Conservation (phyloP, 305 asterid species). For the Fraxinus baroniana region DNA sequence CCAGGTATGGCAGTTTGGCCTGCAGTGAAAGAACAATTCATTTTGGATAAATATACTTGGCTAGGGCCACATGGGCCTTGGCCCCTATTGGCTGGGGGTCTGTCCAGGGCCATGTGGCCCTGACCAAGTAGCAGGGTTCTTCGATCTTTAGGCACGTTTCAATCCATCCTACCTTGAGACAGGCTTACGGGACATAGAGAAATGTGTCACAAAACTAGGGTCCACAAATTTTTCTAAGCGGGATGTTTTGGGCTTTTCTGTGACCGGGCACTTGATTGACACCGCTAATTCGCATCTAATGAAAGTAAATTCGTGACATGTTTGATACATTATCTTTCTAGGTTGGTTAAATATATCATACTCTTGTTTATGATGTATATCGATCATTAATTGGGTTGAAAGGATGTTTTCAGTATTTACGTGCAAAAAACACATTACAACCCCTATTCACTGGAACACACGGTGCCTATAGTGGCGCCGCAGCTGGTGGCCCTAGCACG, state of each 20-base stretch:
- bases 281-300: neutral
- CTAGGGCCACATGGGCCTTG: too few relatives aligned
- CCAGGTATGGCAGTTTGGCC: neutral
- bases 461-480: slow-evolving; percentile 44
- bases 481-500: slow-evolving; percentile 53
- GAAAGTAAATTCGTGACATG: neutral
- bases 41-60: neutral
- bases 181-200: neutral
- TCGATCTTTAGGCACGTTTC: neutral
- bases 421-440: slow-evolving; percentile 86
- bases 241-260: neutral
- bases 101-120: too few relatives aligned
- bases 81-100: too few relatives aligned
- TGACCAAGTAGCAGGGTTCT: too few relatives aligned
- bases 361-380: neutral
- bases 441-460: slow-evolving; percentile 76
- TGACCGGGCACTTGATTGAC: neutral
- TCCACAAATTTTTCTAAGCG: neutral
- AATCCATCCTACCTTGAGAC: neutral
- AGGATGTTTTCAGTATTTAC: slow-evolving; percentile 57
- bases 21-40: neutral
- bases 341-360: neutral
- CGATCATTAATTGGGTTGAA: neutral
- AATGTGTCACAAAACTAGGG: neutral
- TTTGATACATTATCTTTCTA: neutral